Percentiles rank a stretch among this genome's conserved stretches.
Conservation (phyloP, 331 rosid species). For the Ulmus americana region DNA sequence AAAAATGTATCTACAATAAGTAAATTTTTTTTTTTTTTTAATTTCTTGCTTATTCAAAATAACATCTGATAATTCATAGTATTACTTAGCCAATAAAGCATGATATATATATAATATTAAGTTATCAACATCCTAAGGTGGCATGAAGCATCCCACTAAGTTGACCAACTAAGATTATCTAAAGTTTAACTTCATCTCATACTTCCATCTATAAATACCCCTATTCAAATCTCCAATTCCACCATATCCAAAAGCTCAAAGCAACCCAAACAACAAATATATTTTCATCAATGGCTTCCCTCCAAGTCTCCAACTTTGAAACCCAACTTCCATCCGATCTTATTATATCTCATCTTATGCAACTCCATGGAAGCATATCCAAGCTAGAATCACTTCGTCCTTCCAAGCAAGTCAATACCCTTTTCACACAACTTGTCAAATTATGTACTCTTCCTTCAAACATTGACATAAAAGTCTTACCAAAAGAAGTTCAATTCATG, state of each 20-base stretch:
- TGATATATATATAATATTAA: neutral
- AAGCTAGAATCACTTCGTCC: conserved; percentile 57
- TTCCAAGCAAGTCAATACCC: conserved; percentile 55
- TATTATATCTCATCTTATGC: conserved; percentile 34
- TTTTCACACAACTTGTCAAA: conserved; percentile 53
- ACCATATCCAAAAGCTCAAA: conserved; percentile 14
- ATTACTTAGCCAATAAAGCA: neutral
- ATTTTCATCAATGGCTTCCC: conserved; percentile 44
- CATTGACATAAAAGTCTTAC: conserved; percentile 41
- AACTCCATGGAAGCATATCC: conserved; percentile 51
- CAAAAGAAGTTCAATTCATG: conserved; percentile 38
- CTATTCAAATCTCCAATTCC: neutral
- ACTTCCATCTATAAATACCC: neutral
- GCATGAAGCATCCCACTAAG: conserved; percentile 15
- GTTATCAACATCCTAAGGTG: neutral
- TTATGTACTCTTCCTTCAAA: conserved; percentile 51
- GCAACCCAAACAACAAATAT: neutral
- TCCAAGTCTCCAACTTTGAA: conserved; percentile 33
- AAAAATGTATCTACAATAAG: no score
- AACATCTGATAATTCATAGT: no score
- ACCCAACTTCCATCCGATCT: conserved; percentile 36
- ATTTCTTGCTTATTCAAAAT: no score
- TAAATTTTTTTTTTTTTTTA: no score
- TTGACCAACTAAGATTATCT: conserved; percentile 9
- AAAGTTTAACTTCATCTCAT: neutral